A percentile compares a stretch with the other conserved stretches of the same genome.
These are phyloP conservation scores for Neoboletus magnificus DNA, from an alignment of 768 basidiomycete species.

Conservation along the genomic window DNA sequence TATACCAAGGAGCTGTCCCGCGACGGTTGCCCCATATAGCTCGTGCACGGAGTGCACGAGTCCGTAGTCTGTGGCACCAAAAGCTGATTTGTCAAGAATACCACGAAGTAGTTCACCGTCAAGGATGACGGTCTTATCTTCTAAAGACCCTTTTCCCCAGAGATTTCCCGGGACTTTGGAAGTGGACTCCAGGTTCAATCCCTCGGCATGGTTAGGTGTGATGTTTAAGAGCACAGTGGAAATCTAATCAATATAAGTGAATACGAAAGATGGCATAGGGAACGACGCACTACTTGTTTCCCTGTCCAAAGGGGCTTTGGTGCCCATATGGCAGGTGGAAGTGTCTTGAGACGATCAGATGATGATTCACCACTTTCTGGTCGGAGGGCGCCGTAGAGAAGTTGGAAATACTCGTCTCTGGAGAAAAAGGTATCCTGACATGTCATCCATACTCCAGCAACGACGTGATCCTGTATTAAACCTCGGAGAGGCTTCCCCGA, in stretches of 20 bases:
- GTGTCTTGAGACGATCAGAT: conserved; percentile 61
- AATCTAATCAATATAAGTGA: conserved; percentile 50
- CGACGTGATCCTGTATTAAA: conserved; percentile 97
- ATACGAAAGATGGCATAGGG: background rate
- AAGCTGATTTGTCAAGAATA: conserved; percentile 94
- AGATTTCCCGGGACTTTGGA: conserved; percentile 86
- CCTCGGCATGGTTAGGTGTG: conserved; percentile 72
- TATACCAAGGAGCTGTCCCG: conserved; percentile 89
- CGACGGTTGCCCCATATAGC: conserved; percentile 84
- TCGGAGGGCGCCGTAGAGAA: conserved; percentile 89
- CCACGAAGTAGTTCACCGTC: conserved; percentile 93
- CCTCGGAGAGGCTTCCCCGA: conserved; percentile 97
- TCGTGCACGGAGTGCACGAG: conserved; percentile 97
- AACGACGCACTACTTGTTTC: conserved; percentile 80
- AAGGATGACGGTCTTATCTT: conserved; percentile 86
- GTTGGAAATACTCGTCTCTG: conserved; percentile 92
- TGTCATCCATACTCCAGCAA: conserved; percentile 99
- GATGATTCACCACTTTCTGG: conserved; percentile 74
- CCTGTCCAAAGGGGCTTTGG: conserved; percentile 94
- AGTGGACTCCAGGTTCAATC: conserved; percentile 80
- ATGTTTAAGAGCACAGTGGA: conserved; percentile 93
- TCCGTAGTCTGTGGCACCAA: conserved; percentile 94
- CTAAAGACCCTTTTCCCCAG: conserved; percentile 77
- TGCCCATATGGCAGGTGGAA: conserved; percentile 92
- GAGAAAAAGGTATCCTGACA: conserved; percentile 92